Conservation (phyloP, 805 yeast genomes). For the Maudiozyma turicensis region DNA sequence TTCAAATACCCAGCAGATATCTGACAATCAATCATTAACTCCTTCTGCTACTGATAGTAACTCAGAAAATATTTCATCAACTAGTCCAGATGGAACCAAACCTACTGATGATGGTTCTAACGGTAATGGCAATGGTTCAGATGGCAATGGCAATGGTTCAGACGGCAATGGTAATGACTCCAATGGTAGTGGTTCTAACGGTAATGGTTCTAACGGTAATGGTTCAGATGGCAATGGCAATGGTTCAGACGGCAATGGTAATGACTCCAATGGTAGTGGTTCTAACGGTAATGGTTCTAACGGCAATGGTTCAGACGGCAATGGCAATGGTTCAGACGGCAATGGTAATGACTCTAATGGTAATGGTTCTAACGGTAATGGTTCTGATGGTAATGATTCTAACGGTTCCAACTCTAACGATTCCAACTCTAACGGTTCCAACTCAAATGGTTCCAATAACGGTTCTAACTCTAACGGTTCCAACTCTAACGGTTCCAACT, state of each 20-base stretch:
- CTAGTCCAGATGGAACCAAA: no score
- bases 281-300: background rate
- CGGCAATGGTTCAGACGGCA: background rate
- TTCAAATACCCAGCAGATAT: no score
- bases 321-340: background rate
- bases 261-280: no score
- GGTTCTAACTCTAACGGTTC: background rate
- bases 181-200: background rate
- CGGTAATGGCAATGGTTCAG: no score
- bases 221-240: background rate
- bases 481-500: background rate
- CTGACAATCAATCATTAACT: no score
- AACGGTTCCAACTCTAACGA: background rate
- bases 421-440: background rate
- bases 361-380: background rate
- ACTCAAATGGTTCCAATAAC: background rate
- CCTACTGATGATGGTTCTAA: no score
- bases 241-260: background rate
- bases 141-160: no score
- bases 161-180: background rate
- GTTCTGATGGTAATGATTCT: background rate
- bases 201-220: background rate
- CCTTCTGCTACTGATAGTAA: no score
- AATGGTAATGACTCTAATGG: background rate
- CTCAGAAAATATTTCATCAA: no score